These are phyloP conservation scores for Quercus gilva DNA, from an alignment of 306 rosid genomes.

Conservation along the genomic window DNA sequence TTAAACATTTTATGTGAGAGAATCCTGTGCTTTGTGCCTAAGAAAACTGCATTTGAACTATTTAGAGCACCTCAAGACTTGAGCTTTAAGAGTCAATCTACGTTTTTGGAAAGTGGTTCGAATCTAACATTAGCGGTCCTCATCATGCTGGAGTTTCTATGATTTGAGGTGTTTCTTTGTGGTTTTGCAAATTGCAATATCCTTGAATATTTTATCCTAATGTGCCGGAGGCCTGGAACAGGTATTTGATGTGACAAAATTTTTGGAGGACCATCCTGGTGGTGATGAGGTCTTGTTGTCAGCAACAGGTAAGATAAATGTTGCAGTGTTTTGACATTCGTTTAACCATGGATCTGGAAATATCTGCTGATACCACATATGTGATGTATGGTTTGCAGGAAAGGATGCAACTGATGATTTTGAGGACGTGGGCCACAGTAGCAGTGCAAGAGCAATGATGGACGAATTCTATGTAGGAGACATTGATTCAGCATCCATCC, in stretches of 20 bases:
- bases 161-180: background rate
- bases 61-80: background rate
- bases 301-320: conserved; percentile 54
- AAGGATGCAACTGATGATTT: conserved; percentile 89
- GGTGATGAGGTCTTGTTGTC: conserved; percentile 87
- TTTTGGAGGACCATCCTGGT: conserved; percentile 98
- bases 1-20: background rate
- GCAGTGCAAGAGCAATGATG: conserved; percentile 75
- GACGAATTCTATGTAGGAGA: conserved; percentile 84
- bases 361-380: conserved; percentile 4
- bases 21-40: background rate
- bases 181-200: conserved; percentile 2
- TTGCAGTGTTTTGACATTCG: background rate
- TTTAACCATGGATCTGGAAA: conserved; percentile 13
- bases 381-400: conserved; percentile 47
- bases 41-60: conserved; percentile 1
- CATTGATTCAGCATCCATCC: conserved; percentile 58
- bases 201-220: conserved; percentile 3
- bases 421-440: conserved; percentile 85
- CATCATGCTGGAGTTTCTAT: background rate
- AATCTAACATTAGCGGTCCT: background rate
- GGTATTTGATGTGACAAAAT: conserved; percentile 88
- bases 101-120: background rate
- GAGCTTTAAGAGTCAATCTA: background rate
- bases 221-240: conserved; percentile 37